Conservation (phyloP, 345 rosid genomes). For the Gynandropsis gynandra region DNA sequence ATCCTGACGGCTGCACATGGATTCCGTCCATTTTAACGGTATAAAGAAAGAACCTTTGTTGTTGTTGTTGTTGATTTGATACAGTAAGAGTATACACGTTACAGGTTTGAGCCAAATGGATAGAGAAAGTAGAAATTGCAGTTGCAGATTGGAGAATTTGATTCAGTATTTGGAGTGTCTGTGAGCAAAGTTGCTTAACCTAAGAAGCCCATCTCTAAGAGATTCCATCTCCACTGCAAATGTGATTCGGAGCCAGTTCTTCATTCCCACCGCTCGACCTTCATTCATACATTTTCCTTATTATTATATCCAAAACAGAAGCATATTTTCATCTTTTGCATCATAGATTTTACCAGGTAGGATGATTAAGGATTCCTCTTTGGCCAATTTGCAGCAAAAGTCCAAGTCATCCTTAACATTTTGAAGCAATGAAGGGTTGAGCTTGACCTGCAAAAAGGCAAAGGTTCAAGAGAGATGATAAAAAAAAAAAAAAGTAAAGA, state of each 20-base stretch:
- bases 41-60: no score
- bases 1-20: no score
- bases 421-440: constrained; percentile 24
- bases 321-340: no score
- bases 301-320: no score
- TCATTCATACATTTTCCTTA: no score
- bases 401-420: constrained; percentile 35
- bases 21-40: no score
- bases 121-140: no score
- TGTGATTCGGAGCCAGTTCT: constrained; percentile 57
- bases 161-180: constrained; percentile 17
- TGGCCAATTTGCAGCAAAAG: constrained; percentile 35
- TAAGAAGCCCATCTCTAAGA: constrained; percentile 33
- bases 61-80: no score
- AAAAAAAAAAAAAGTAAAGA: background rate
- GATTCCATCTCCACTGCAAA: constrained; percentile 42
- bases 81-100: no score
- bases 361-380: constrained; percentile 32
- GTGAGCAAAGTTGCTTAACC: constrained; percentile 18
- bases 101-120: no score
- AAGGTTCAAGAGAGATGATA: constrained; percentile 7
- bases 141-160: no score
- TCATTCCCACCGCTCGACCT: constrained; percentile 49
- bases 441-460: constrained; percentile 25
- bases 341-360: constrained; percentile 30